Base-by-base conservation (phyloP, 306 rosid genomes). In the Boehmeria nivea region DNA sequence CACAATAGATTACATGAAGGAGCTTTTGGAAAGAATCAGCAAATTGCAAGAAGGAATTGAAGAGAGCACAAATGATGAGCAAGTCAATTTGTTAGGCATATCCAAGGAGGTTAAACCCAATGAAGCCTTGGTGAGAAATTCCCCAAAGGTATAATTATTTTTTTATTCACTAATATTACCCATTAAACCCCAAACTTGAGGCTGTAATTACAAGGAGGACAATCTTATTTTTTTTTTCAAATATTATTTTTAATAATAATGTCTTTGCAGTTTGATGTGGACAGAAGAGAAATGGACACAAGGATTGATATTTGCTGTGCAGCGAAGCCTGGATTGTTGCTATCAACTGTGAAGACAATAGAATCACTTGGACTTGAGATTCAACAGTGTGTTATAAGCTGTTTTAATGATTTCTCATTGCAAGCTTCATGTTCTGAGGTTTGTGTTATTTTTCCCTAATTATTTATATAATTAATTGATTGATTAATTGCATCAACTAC, bases 371-470 rank as follows among this genome's bases (percentile, higher is more conserved):
- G 96, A 63, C 85, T 91, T 61, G 94, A 91, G 81, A 91, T 91
- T 82, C 94, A 91, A 37, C 96, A 91, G 45, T 84, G 96, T 76
- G 96, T 91, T 28, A 80, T 91, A 39, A 91, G 96, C 76, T 78
- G 96, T 71, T 91, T 91, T 86, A 91, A 73, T 76, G 96, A 87
- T 75, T 91, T 91, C 55, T 82, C 59, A 3, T 40, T 40, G 45
- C 94, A 90, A 78, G 95, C 91, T 68, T 86, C 94, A 68, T 90
- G 98, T 69, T 84, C 95, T 17, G 95, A 84, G 95, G 97, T 89
- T 55, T 72, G 66, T n/a, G n/a, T n/a, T n/a, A n/a, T n/a, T n/a
- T n/a, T n/a, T n/a, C n/a, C n/a, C n/a, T n/a, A n/a, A n/a, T n/a
- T n/a, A 16, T 24, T 31, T 46, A 9, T 59, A 10, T 38, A 13